These are phyloP conservation scores for Acidomyces sp. DNA, from an alignment of 495 filamentous ascomycete genomes.

Conservation along the genomic window DNA sequence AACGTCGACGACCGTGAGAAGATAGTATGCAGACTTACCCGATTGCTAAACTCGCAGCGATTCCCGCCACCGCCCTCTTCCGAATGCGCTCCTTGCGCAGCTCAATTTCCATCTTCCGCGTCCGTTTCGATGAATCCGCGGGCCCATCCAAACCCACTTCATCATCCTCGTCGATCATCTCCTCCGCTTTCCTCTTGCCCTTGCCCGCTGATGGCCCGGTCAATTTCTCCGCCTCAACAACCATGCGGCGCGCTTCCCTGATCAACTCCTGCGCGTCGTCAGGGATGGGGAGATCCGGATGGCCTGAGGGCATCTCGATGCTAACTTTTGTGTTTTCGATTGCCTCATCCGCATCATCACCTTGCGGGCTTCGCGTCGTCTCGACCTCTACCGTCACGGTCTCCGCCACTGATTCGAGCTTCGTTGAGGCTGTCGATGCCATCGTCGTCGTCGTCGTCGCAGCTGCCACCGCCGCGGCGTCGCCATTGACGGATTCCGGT, in stretches of 20 bases:
- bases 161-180: slow-evolving; percentile 46
- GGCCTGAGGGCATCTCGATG: slow-evolving; percentile 56
- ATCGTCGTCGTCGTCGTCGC: no score
- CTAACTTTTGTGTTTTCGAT: slow-evolving; percentile 64
- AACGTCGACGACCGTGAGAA: background rate
- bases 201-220: slow-evolving; percentile 36
- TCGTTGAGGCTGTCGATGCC: no score
- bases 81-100: slow-evolving; percentile 70
- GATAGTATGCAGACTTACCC: slow-evolving; percentile 49
- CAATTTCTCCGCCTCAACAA: slow-evolving; percentile 58
- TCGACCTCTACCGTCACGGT: slow-evolving; percentile 53
- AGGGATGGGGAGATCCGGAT: slow-evolving; percentile 54
- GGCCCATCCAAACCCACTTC: slow-evolving; percentile 39
- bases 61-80: slow-evolving; percentile 68
- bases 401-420: slow-evolving; percentile 35
- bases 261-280: slow-evolving; percentile 72
- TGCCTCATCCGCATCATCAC: slow-evolving; percentile 46
- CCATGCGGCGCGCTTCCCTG: slow-evolving; percentile 77
- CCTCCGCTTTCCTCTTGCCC: slow-evolving; percentile 70
- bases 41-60: slow-evolving; percentile 71
- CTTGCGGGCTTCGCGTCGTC: slow-evolving; percentile 36
- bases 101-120: slow-evolving; percentile 58
- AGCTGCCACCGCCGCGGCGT: background rate
- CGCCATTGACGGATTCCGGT: slow-evolving; percentile 16
- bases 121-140: slow-evolving; percentile 53